Evolutionary conservation across 441 rosid species (phyloP), one percentile per base, ranked within the genome.

Genomic region (Gossypium davidsonii): DNA sequence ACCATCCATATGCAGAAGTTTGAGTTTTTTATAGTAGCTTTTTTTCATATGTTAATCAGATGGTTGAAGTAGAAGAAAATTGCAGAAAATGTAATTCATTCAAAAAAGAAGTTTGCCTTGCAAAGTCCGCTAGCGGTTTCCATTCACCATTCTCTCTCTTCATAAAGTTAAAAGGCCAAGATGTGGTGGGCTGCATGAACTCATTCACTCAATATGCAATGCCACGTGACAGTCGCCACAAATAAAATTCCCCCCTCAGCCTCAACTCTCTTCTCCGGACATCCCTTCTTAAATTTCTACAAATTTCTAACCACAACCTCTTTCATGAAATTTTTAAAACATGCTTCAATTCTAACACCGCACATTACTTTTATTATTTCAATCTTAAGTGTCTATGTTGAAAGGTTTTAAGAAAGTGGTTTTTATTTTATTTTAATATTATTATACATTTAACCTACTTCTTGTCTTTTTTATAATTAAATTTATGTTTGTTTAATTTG

Each of bases 171-270:
- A 17, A 64, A 73, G 77, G 61, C 46, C 11, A 59, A 58, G 15
- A 26, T 65, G 69, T 55, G 77, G 71, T 79, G 76, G 84, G 82
- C 70, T 71, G 79, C 81, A 71, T 75, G 79, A 71, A 61, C 49
- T 48, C 70, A 15, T 72, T n/a, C 56, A 39, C 77, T 4, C 6
- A 75, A 74, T 62, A 64, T 75, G 76, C 77, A 72, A 55, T 44
- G 82, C 78, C 89, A 83, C 85, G 84, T 83, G 87, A 80, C 78
- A 14, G 28, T 48, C 61, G 57, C 77, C 80, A 49, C 56, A 53
- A 53, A 21, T 2, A 57, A 23, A 8, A 57, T 9, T 10, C 25
- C 14, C 26, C 46, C 46, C 46, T 39, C 46, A 6, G 34, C 6
- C 2, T 15, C 23, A 52, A 52, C 23, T 52, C 57, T 17, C 58